Percentiles rank a stretch among this genome's conserved stretches.
Evolutionary conservation across 305 asterid genomes (phyloP).

Genomic region (Fraxinus platypoda): DNA sequence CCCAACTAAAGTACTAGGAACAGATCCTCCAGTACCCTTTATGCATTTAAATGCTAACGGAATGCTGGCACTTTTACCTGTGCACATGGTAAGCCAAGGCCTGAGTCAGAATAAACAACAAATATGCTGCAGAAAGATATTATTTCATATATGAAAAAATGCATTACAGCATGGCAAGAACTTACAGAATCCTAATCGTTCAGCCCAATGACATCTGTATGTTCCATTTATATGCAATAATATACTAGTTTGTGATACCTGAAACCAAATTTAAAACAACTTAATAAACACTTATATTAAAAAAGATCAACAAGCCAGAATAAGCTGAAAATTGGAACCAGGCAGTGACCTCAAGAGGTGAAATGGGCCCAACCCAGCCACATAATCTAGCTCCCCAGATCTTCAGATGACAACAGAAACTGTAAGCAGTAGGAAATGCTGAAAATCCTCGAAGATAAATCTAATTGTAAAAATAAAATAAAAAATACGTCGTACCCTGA

Average conservation of each 20-base stretch:
- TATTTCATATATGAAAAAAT: constrained; percentile 11
- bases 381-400: constrained; percentile 88
- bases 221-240: constrained; percentile 81
- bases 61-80: constrained; percentile 64
- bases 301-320: constrained; percentile 9
- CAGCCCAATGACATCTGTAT: constrained; percentile 96
- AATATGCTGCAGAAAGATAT: constrained; percentile 21
- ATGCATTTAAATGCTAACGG: constrained; percentile 89
- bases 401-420: constrained; percentile 70
- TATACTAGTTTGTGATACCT: constrained; percentile 61
- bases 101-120: constrained; percentile 29
- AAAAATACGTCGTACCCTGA: constrained; percentile 57
- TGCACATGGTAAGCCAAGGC: constrained; percentile 23
- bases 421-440: constrained; percentile 47
- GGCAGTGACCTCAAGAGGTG: constrained; percentile 74
- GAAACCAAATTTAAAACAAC: constrained; percentile 29
- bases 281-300: constrained; percentile 24
- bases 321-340: constrained; percentile 23
- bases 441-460: constrained; percentile 29
- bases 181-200: constrained; percentile 89
- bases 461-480: constrained; percentile 21
- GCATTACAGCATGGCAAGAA: constrained; percentile 17
- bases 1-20: constrained; percentile 79
- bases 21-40: constrained; percentile 79
- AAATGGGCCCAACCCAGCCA: constrained; percentile 81